Evolutionary conservation across 140 eudicot species (phyloP).

Genomic region (Artemisia princeps): DNA sequence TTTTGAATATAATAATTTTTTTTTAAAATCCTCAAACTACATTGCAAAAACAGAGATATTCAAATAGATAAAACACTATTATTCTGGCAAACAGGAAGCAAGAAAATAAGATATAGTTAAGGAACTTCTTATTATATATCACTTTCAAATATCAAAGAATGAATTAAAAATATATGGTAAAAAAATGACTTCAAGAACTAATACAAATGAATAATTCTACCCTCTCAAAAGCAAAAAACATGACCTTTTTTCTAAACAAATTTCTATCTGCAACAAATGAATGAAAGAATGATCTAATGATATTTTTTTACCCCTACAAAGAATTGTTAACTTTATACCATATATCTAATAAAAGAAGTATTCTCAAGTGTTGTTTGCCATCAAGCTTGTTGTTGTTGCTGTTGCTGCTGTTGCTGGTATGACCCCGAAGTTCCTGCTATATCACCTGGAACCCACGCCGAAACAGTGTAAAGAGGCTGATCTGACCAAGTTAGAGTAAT

Average conservation of each 20-base stretch:
- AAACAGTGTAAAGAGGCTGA: conserved; percentile 80
- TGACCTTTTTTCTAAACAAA: conserved; percentile 23
- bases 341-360: conserved; percentile 18
- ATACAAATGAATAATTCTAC: conserved; percentile 18
- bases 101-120: no score
- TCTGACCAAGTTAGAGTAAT: conserved; percentile 66
- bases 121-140: neutral
- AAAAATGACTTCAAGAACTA: conserved; percentile 19
- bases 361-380: conserved; percentile 3
- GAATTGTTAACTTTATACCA: conserved; percentile 42
- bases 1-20: no score
- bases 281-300: conserved; percentile 51
- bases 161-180: neutral
- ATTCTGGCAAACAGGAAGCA: no score
- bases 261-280: conserved; percentile 60
- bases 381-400: conserved; percentile 27
- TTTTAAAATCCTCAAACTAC: no score
- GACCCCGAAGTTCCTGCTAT: conserved; percentile 47
- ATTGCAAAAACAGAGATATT: no score
- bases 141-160: conserved; percentile 12
- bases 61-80: no score
- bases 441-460: conserved; percentile 58
- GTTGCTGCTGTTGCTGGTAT: conserved; percentile 15
- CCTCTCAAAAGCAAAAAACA: conserved; percentile 19
- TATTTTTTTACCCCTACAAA: conserved; percentile 49